Evolutionary conservation across 2,329 filamentous ascomycete genomes (phyloP), one percentile per base, ranked within the genome.

Genomic region (Stemphylium lycopersici): DNA sequence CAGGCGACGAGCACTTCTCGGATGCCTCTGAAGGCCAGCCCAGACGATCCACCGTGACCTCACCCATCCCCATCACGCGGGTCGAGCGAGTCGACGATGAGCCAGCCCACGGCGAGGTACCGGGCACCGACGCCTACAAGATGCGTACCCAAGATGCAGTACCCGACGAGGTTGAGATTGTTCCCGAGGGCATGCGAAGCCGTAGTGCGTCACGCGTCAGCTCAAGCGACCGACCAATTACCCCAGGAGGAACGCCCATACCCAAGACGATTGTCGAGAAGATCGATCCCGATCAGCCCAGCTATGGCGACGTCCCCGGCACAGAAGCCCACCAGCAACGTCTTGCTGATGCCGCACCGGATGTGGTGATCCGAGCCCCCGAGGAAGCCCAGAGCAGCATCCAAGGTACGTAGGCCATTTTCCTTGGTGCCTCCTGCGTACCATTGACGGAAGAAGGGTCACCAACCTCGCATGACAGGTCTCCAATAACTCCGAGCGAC

Each of bases 1-100:
- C 81, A 53, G 82, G 81, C 55, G 82, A 84, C 43, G 86, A 88
- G 58, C 83, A 87, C 73, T 88, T 88, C 72, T 87, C 85, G 41
- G 86, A 88, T 68, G 86, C 86, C 52, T 84, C 80, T 38, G 86
- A 88, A 77, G 85, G 84, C 70, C 71, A 65, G 66, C 60, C 67
- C 66, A 66, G 58, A 67, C 68, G 73, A 48, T 78, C 79, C 47
- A 71, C 77, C 61, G 70, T 75, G 60, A 74, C 74, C 41, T 85
- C 83, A 8, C 81, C 83, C 47, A 80, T 87, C 50, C 85, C 85
- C 22, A 79, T 80, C 46, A 87, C 84, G n/a, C 79, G 85, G 58
- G 83, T 87, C 22, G 85, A 88, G 73, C 81, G 82, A 65, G 82
- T 87, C 37, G 86, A 88, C 69, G 80, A 84, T 63, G 71, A 76